These are phyloP conservation scores for Sophora flavescens DNA, from an alignment of 306 rosid species.

Conservation along the genomic window DNA sequence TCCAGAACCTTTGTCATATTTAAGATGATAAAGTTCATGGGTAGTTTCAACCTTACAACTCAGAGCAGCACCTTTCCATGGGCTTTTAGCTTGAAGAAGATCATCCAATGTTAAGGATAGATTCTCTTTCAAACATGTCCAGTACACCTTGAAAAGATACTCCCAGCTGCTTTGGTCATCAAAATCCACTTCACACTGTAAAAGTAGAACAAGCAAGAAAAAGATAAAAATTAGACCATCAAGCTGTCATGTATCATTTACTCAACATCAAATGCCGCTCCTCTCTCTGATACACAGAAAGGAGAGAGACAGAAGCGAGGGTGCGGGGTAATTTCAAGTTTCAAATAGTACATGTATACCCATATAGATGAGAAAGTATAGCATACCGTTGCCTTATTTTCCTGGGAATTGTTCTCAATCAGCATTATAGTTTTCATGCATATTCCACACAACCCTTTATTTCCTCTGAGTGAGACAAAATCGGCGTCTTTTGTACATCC, in stretches of 20 bases:
- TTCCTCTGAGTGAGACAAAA: constrained; percentile 81
- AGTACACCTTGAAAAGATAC: constrained; percentile 98
- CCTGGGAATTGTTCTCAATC: constrained; percentile 68
- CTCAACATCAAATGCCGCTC: background rate
- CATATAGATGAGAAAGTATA: constrained; percentile 31
- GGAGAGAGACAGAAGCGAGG: background rate
- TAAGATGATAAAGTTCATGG: constrained; percentile 48
- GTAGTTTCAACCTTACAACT: constrained; percentile 55
- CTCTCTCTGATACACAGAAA: background rate
- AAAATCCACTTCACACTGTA: constrained; percentile 78
- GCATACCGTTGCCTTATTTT: constrained; percentile 72
- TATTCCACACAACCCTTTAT: constrained; percentile 88
- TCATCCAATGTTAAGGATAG: constrained; percentile 81
- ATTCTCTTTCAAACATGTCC: constrained; percentile 76
- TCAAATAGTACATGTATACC: background rate
- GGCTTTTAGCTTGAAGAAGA: constrained; percentile 72
- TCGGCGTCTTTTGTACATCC: constrained; percentile 82
- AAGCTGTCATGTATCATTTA: background rate
- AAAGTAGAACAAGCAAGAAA: constrained; percentile 24
- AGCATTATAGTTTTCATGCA: constrained; percentile 89
- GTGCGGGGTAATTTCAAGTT: background rate
- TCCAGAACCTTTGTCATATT: constrained; percentile 52
- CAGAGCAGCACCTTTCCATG: constrained; percentile 63
- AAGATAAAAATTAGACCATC: constrained; percentile 33
- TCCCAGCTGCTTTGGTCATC: constrained; percentile 98